These are phyloP conservation scores for Eutypa lata DNA, from an alignment of 2,329 filamentous ascomycete species.

Conservation along the genomic window DNA sequence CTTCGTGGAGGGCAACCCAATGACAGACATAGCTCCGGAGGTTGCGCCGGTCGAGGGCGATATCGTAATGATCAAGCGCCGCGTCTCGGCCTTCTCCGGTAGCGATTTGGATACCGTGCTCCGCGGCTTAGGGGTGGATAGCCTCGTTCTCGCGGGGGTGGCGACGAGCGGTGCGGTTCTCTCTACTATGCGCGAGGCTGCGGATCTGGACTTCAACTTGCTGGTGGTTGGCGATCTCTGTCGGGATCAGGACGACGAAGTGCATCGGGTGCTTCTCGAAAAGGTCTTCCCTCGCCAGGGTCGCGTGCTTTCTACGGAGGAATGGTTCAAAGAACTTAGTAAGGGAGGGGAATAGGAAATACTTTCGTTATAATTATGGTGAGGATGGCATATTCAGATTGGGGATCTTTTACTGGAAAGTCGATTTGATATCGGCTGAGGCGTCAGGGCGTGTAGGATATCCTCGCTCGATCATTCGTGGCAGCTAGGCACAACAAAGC, in stretches of 20 bases:
- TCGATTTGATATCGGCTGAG: no score
- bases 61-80: slow-evolving; percentile 30
- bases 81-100: slow-evolving; percentile 32
- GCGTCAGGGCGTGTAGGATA: no score
- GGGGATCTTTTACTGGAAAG: no score
- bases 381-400: no score
- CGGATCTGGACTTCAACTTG: slow-evolving; percentile 33
- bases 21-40: slow-evolving; percentile 16
- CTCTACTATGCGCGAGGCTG: slow-evolving; percentile 32
- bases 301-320: slow-evolving; percentile 20
- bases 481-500: no score
- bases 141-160: slow-evolving; percentile 31
- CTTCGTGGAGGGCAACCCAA: slow-evolving; percentile 22
- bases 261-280: slow-evolving; percentile 30
- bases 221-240: slow-evolving; percentile 33
- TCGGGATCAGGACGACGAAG: slow-evolving; percentile 29
- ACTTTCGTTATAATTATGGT: no score
- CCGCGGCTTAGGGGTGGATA: slow-evolving; percentile 22
- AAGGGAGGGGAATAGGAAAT: not conserved
- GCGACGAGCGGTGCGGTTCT: slow-evolving; percentile 34
- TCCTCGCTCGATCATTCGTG: no score
- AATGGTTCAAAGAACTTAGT: slow-evolving; percentile 24
- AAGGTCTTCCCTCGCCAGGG: slow-evolving; percentile 30
- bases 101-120: slow-evolving; percentile 34
- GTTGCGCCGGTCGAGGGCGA: slow-evolving; percentile 20